Base-by-base conservation (phyloP, 495 filamentous ascomycete genomes). In the Hypomontagnella monticulosa region DNA sequence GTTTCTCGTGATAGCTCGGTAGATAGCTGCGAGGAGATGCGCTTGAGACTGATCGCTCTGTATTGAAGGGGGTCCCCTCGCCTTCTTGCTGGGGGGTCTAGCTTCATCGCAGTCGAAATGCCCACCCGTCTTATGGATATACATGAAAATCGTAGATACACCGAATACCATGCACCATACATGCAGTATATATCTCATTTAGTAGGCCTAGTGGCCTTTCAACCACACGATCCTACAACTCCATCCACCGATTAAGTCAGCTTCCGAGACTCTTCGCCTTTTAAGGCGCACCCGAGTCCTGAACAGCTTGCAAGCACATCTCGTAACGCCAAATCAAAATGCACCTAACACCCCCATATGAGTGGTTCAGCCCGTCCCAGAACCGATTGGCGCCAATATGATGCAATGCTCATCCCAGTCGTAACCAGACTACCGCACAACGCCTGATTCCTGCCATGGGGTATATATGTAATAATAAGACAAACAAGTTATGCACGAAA, bases 381-480 rank as follows among this genome's bases (percentile, higher is more conserved):
- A 14, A 16, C 41, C 53, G 7, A 8, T 42, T 53, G 41, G 18
- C 37, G 16, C 47, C n/a, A 4, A 48, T 58, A 33, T 40, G 10
- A 68, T 68, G 65, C 65, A 51, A 59, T 51, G 43, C 53, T 19
- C 38, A 12, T 14, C n/a, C n/a, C 1, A 30, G 46, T 15, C 51
- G 16, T 62, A 15, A 46, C 27, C 12, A 49, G 27, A 20, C 32
- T 12, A 19, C 47, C 32, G 19, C 43, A 33, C 23, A 68, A 69
- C 60, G 55, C 66, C 60, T 47, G 38, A 33, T 51, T 42, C 34
- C 16, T 33, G 36, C 52, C 46, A 3, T 46, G 33, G 59, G 66
- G 66, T 69, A 69, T 69, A 69, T 63, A 44, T 27, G 6, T 33
- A 50, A 27, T 33, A 50, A 56, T 11, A 53, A 50, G 38, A 62